phyloP scores from a whole-genome alignment of 192 early-diverging fungal genomes.

The Chytriomyces confervae region DNA sequence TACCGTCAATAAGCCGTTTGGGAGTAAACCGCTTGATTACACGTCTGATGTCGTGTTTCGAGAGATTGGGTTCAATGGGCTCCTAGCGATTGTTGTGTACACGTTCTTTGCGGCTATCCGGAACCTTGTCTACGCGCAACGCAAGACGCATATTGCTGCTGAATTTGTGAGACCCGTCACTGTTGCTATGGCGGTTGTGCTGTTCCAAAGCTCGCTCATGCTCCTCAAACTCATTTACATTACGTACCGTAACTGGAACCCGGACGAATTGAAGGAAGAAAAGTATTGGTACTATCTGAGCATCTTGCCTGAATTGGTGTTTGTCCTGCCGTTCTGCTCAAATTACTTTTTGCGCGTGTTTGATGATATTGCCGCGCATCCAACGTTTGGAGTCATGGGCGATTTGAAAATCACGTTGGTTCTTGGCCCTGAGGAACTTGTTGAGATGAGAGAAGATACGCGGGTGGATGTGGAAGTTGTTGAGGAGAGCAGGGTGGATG shows the following conservation, averaged over 20 bases:
- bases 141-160: neutral
- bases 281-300: slow-evolving; percentile 14
- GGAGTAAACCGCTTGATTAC: neutral
- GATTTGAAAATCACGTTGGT: no score
- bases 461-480: no score
- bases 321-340: neutral
- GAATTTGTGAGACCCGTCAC: neutral
- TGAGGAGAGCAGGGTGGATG: no score
- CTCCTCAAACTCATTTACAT: slow-evolving; percentile 11
- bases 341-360: neutral
- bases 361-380: neutral
- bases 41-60: slow-evolving; percentile 3
- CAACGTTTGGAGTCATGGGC: neutral
- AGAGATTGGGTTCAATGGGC: slow-evolving; percentile 17
- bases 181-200: neutral
- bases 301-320: slow-evolving; percentile 12
- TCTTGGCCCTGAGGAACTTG: no score
- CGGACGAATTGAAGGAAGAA: slow-evolving; percentile 8
- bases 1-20: slow-evolving; percentile 16
- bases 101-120: neutral
- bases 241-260: slow-evolving; percentile 22
- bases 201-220: neutral
- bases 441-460: no score
- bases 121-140: neutral
- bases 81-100: neutral